Base-by-base conservation (phyloP, 306 rosid genomes). In the Abrus pulchellus region DNA sequence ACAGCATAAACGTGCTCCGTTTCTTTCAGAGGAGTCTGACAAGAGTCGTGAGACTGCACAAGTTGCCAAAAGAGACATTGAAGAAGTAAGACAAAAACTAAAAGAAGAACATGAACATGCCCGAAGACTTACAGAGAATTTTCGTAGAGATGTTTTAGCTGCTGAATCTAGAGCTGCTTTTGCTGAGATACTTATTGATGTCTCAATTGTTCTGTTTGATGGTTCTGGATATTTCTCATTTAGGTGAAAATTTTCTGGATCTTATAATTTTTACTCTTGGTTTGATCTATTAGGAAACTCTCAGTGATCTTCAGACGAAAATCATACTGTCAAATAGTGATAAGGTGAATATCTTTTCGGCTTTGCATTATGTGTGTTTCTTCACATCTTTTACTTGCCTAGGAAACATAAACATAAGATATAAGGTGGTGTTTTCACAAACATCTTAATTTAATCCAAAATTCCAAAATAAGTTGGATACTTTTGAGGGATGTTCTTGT, bases 251-350 rank as follows among this genome's bases (percentile, higher is more conserved):
- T 12, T 65, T 52, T 72, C 56, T 11, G 5, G 33, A 64, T 66
- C 20, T 66, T 63, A 60, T 12, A 13, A 1, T 5, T 72, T 57
- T 52, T 57, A 29, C 55, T 67, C 32, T 54, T 68, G 62, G 36
- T 52, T 78, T 77, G 34, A 11, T 48, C 32, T 32, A 13, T 13
- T 60, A 85, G 88, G 84, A 7, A 74, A 82, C 74, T 47, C 72
- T 85, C 38, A 76, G 29, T 44, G 88, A 82, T 68, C 84, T 85
- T 82, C 49, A 38, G 2, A 78, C 43, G 30, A 85, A 77, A 77
- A 60, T 60, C 62, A 85, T 45, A 54, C 48, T 38, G 12, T 59
- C 32, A 67, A 60, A 82, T 52, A 0, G 40, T 36, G 8, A 60
- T 68, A 85, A 85, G 88, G 88, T 78, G 54, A 57, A 57, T 9